Conservation (phyloP, 345 rosid genomes). For the Mallotus nudiflorus region DNA sequence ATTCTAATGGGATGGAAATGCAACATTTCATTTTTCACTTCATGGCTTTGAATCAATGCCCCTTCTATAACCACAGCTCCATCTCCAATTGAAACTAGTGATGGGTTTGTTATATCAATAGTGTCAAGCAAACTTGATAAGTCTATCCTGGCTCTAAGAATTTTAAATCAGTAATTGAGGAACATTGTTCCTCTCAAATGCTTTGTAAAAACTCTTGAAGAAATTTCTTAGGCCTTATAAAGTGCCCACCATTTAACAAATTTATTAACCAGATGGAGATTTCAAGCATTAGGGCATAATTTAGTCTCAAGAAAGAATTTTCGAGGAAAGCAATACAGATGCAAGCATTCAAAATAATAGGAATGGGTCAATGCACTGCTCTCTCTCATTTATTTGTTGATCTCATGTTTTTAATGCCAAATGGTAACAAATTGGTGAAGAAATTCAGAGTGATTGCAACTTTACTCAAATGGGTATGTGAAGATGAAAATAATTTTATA, state of each 20-base stretch:
- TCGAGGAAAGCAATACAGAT: conserved; percentile 46
- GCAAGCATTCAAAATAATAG: conserved; percentile 59
- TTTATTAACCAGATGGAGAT: conserved; percentile 53
- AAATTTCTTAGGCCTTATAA: conserved; percentile 55
- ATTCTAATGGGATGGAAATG: conserved; percentile 53
- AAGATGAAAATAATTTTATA: no score
- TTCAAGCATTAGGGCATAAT: conserved; percentile 49
- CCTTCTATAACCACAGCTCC: conserved; percentile 64
- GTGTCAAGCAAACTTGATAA: conserved; percentile 59
- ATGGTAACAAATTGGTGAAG: no score
- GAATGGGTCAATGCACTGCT: no score
- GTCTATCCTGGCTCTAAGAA: conserved; percentile 64
- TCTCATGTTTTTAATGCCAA: no score
- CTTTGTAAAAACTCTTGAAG: conserved; percentile 57
- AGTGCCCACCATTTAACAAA: conserved; percentile 76
- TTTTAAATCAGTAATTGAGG: conserved; percentile 63
- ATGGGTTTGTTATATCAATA: conserved; percentile 59
- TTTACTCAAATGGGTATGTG: no score
- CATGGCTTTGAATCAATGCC: conserved; percentile 61
- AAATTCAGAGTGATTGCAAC: no score
- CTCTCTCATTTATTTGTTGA: no score
- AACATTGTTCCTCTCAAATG: conserved; percentile 62
- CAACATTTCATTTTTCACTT: conserved; percentile 51
- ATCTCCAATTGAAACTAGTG: conserved; percentile 61
- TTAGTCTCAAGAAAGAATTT: conserved; percentile 56